Evolutionary conservation across 441 rosid species (phyloP), one percentile per base, ranked within the genome.

Genomic region (Theobroma grandiflorum): DNA sequence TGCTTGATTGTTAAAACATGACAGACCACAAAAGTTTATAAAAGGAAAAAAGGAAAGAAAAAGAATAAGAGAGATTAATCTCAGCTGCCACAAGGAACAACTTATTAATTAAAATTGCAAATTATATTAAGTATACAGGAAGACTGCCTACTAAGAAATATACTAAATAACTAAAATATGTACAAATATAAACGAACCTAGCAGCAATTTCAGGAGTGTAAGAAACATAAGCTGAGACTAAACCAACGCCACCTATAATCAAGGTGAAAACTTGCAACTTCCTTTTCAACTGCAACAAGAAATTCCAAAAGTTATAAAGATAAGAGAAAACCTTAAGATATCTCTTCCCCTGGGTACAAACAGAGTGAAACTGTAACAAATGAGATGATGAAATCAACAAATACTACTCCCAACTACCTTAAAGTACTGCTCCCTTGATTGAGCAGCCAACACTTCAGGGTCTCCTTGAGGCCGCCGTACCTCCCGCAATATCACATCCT

Each of bases 151-250:
- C 43, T 33, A 72, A 70, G 74, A 57, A 64, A 16, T 49, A 69
- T 14, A 50, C 57, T 16, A 38, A 58, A 33, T 59, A 71, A 64
- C 45, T 37, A 33, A 76, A 63, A 50, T 18, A 53, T 5, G 79
- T 61, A 20, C 59, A 63, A 79, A 77, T 52, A 74, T 67, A 73
- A 18, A 74, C 88, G 62, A 82, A 96, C 99, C 98, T 96, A 70
- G 86, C 94, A 38, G 98, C 89, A 74, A 92, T 88, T 90, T 92
- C 98, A 35, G 95, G 91, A 11, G 97, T 80, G 81, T 96, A 96
- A 42, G 97, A 88, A 73, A 91, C 80, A 83, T 91, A 96, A 37
- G 98, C 85, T 49, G 99, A 94, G 86, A 92, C 88, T 76, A 96
- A 82, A 63, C 99, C 98, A 43, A 93, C 88, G 78, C 95, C 89